A percentile compares a stretch with the other conserved stretches of the same genome.
Conservation (phyloP, 1,139 yeast genomes). For the Dujonia santamariae region DNA sequence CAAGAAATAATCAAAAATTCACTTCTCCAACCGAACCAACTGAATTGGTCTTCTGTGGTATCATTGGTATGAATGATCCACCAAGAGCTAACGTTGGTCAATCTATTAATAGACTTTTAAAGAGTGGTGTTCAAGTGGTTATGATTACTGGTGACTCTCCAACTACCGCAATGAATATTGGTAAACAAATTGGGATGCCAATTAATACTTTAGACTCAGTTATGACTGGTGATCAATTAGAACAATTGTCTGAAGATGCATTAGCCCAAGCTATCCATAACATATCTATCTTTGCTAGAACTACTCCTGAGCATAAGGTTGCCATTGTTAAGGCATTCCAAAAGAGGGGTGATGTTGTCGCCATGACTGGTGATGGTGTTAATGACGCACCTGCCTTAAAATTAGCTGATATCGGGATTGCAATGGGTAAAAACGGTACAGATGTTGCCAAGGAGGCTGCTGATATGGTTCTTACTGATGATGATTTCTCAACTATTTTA, state of each 20-base stretch:
- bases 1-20: conserved; percentile 42
- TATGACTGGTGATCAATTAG: conserved; percentile 80
- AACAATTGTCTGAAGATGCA: conserved; percentile 63
- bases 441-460: conserved; percentile 99
- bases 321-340: conserved; percentile 89
- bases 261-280: conserved; percentile 72
- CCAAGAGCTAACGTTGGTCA: conserved; percentile 81
- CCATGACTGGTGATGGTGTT: conserved; percentile 99
- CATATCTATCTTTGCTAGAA: conserved; percentile 91
- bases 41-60: conserved; percentile 73
- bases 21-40: conserved; percentile 40
- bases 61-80: conserved; percentile 95
- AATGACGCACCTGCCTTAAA: conserved; percentile 99
- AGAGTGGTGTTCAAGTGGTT: conserved; percentile 92
- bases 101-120: conserved; percentile 70
- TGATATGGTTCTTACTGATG: conserved; percentile 96
- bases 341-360: conserved; percentile 90
- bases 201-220: conserved; percentile 63
- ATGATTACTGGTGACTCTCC: conserved; percentile 98
- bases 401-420: conserved; percentile 94
- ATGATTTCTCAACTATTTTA: conserved; percentile 89
- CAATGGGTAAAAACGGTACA: conserved; percentile 96
- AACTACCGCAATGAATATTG: conserved; percentile 88
- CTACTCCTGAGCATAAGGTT: conserved; percentile 95
- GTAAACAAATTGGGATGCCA: conserved; percentile 90